phyloP scores from a whole-genome alignment of 148 eudicot species.

The Spergularia bocconei region DNA sequence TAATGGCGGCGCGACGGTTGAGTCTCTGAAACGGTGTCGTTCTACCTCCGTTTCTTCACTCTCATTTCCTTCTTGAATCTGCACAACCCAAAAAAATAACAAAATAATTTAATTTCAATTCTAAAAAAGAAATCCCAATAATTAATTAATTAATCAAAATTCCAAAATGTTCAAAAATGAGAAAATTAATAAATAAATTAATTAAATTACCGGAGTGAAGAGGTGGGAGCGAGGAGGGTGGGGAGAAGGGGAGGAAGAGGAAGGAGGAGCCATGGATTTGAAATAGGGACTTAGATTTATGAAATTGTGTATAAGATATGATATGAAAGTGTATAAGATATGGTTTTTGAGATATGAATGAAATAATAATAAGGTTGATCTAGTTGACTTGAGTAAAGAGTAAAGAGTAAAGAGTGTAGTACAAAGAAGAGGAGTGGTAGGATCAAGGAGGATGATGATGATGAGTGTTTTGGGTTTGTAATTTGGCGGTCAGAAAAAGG shows the following conservation, averaged over 20 bases:
- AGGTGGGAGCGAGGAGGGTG: constrained; percentile 52
- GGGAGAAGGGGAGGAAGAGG: constrained; percentile 26
- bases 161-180: neutral
- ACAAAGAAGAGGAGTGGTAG: constrained; percentile 28
- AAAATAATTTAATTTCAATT: too few species aligned
- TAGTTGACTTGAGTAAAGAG: constrained; percentile 31
- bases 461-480: neutral
- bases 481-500: constrained; percentile 14
- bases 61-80: constrained; percentile 90
- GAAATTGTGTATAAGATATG: neutral
- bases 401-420: constrained; percentile 55
- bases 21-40: constrained; percentile 35
- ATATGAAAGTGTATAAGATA: neutral
- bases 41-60: constrained; percentile 55
- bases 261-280: constrained; percentile 10
- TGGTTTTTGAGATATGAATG: neutral
- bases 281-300: neutral
- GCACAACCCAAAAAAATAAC: constrained; percentile 9
- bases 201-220: constrained; percentile 69
- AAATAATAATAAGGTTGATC: neutral
- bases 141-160: neutral
- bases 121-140: neutral
- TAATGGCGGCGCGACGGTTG: constrained; percentile 26
- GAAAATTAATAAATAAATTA: neutral
- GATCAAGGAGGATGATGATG: neutral